Evolutionary conservation across 495 filamentous ascomycete genomes (phyloP), one percentile per base, ranked within the genome.

Genomic region (Hypoxylon fuscum): DNA sequence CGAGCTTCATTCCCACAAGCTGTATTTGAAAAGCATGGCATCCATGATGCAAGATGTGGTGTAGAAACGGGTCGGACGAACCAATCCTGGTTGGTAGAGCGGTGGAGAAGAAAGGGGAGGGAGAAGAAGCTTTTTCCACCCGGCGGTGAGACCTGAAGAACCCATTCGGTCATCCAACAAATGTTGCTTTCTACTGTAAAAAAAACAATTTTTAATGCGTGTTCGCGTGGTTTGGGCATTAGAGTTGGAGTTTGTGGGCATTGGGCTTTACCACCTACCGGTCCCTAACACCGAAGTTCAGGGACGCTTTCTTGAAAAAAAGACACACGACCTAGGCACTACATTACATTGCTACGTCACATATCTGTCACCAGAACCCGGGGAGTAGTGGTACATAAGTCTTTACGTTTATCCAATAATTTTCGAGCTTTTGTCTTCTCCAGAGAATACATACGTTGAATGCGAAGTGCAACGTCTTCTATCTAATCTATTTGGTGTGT

Each of bases 171-270:
- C 23, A 31, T n/a, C 41, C 34, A 61, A 42, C 57, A 40, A 42
- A 37, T 58, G 38, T 25, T 10, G 2, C 47, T 49, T 50, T 38
- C 12, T 8, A 27, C 15, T 66, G 62, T 66, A 66, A 55, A 43
- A 61, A 47, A n/a, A n/a, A n/a, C n/a, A n/a, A n/a, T n/a, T n/a
- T n/a, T n/a, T 21, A 51, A 51, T 15, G 27, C 25, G 38, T 66
- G 51, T 62, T 15, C 14, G n/a, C 10, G 4, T 7, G 31, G 31
- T 45, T 48, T 51, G 51, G 51, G 62, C 56, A 57, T 66, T 55
- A 56, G 40, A 60, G 44, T 51, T 38, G 62, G 56, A 59, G 55
- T 64, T 52, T 60, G 47, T 23, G 31, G 49, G 38, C 34, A 49
- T 27, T 11, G 42, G 18, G 3, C 7, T 18, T 43, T 18, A 17